phyloP scores from a whole-genome alignment of 2,329 filamentous ascomycete genomes.

The Sclerotinia nivalis region DNA sequence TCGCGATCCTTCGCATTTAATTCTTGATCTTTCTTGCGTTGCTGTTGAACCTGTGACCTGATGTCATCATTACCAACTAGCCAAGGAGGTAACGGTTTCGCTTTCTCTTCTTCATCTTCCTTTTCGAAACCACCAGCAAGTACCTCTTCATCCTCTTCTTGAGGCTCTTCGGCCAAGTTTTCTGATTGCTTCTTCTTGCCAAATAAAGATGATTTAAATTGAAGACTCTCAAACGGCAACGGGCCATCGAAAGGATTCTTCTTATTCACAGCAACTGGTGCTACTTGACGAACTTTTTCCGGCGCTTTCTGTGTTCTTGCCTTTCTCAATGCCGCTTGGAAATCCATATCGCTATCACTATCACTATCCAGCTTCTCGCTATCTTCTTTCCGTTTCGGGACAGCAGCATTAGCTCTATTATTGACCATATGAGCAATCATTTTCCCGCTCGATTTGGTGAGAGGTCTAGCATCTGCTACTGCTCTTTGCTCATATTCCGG shows the following conservation, averaged over 20 bases:
- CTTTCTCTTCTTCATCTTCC: conserved; percentile 39
- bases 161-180: conserved; percentile 27
- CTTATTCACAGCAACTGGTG: conserved; percentile 50
- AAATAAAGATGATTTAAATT: conserved; percentile 64
- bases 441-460: conserved; percentile 53
- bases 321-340: conserved; percentile 73
- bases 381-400: conserved; percentile 46
- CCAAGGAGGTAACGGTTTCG: conserved; percentile 73
- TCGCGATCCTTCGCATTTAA: conserved; percentile 66
- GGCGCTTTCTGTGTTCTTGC: conserved; percentile 62
- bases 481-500: conserved; percentile 60
- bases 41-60: conserved; percentile 60
- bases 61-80: conserved; percentile 66
- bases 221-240: conserved; percentile 86
- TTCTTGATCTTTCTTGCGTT: conserved; percentile 56
- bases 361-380: conserved; percentile 44
- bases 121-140: conserved; percentile 45
- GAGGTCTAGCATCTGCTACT: conserved; percentile 52
- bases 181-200: conserved; percentile 44
- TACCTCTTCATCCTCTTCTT: conserved; percentile 38
- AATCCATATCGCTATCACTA: conserved; percentile 78
- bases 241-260: conserved; percentile 74
- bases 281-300: conserved; percentile 42
- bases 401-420: conserved; percentile 64
- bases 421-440: conserved; percentile 76